phyloP scores from a whole-genome alignment of 2,329 filamentous ascomycete species.

The Calonectria hongkongensis region DNA sequence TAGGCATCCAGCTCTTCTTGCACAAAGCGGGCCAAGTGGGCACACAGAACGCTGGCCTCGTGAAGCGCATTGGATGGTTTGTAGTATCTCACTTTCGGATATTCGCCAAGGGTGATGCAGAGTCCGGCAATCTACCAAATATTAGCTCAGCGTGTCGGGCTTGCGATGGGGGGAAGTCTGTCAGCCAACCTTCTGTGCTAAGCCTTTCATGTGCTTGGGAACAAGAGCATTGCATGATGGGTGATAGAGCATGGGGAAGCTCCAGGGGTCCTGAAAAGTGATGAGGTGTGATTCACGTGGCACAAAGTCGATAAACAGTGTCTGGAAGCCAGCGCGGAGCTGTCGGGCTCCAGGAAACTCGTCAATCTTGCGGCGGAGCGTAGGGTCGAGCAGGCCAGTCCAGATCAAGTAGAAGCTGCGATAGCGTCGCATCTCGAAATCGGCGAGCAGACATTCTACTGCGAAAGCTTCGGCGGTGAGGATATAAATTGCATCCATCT shows the following conservation, averaged over 20 bases:
- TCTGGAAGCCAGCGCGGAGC: slow-evolving; percentile 86
- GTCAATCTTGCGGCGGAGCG: slow-evolving; percentile 84
- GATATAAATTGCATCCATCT: slow-evolving; percentile 96
- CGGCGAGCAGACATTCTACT: slow-evolving; percentile 94
- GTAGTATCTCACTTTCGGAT: slow-evolving; percentile 95
- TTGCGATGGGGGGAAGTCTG: neutral
- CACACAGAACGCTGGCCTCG: slow-evolving; percentile 90
- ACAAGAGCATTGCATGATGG: slow-evolving; percentile 91
- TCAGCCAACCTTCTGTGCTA: slow-evolving; percentile 87
- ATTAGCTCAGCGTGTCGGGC: slow-evolving; percentile 27
- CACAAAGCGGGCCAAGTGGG: slow-evolving; percentile 91
- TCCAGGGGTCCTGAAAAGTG: slow-evolving; percentile 95
- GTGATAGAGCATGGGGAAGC: slow-evolving; percentile 94
- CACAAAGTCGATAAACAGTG: slow-evolving; percentile 91
- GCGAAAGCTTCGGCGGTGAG: slow-evolving; percentile 90
- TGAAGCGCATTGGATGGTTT: slow-evolving; percentile 83
- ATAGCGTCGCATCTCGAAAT: slow-evolving; percentile 91
- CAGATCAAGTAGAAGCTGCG: slow-evolving; percentile 87
- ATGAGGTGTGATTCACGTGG: slow-evolving; percentile 93
- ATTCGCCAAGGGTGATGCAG: slow-evolving; percentile 94
- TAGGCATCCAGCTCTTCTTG: slow-evolving; percentile 95
- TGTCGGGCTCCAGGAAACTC: slow-evolving; percentile 80
- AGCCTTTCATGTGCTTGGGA: slow-evolving; percentile 85
- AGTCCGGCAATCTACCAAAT: slow-evolving; percentile 70
- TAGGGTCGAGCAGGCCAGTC: slow-evolving; percentile 84